These are phyloP conservation scores for Lipomyces mesembrius DNA, from an alignment of 805 yeast species.

Conservation along the genomic window DNA sequence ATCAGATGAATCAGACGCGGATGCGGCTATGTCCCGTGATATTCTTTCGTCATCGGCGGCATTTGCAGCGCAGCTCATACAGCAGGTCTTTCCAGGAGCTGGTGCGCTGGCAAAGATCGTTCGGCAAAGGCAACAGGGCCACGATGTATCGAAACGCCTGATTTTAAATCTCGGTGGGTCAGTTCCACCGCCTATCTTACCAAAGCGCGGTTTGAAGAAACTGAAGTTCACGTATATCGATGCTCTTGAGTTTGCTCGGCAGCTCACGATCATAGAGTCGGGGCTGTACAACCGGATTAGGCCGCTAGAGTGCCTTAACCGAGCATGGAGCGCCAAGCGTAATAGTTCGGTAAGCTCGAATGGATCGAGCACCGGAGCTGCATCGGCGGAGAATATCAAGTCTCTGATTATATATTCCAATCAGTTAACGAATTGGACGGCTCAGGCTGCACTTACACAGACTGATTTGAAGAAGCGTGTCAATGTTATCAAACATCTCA, in stretches of 20 bases:
- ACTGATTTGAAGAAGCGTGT: conserved; percentile 71
- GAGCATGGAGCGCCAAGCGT: conserved; percentile 35
- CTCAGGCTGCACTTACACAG: conserved; percentile 70
- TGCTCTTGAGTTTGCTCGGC: conserved; percentile 77
- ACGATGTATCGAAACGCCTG: conserved; percentile 14
- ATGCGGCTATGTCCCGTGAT: conserved; percentile 16
- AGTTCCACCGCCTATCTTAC: conserved; percentile 42
- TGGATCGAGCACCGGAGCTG: conserved; percentile 40
- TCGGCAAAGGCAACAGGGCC: conserved; percentile 42
- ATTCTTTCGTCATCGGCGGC: conserved; percentile 22
- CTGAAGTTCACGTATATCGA: conserved; percentile 64
- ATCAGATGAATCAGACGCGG: conserved; percentile 47
- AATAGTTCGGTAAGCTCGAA: not conserved
- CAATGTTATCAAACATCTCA: conserved; percentile 68
- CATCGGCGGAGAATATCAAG: conserved; percentile 47
- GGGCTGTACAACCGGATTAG: conserved; percentile 66
- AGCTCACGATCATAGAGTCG: conserved; percentile 77
- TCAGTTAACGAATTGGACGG: conserved; percentile 78
- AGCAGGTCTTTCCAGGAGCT: conserved; percentile 34
- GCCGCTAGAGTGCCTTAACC: conserved; percentile 60
- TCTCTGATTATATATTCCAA: conserved; percentile 73
- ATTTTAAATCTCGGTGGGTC: conserved; percentile 27
- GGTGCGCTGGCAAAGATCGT: conserved; percentile 47
- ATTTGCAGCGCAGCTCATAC: conserved; percentile 21
- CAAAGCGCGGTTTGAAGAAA: conserved; percentile 36